Evolutionary conservation across 2,329 filamentous ascomycete species (phyloP), one percentile per base, ranked within the genome.

Genomic region (Hypoxylon sp.): DNA sequence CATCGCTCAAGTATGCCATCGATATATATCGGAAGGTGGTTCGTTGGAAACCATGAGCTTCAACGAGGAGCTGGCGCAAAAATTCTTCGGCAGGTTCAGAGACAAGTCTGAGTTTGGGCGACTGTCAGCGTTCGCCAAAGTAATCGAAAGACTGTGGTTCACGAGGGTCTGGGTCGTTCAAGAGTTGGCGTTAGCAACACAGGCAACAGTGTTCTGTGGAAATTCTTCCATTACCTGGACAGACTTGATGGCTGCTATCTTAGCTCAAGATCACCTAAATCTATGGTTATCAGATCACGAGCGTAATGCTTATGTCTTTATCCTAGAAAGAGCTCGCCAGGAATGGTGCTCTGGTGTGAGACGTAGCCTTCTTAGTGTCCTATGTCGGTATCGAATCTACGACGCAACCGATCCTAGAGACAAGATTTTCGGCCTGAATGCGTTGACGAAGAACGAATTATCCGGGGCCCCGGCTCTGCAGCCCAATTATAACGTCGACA

Each of bases 151-250:
- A 7, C 20, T 50, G 2, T 63, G 59, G 57, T 63, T 62, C 12
- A 56, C 49, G 3, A 53, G 61, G 13, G 46, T 61, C 9, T 63
- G 59, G 59, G 57, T 63, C 8, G 57, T 63, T 7, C 61, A 63
- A 27, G 61, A 62, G 36, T 48, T 63, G n/a, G 51, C 59, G 9
- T 16, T 62, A n/a, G 58, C 61, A 2, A 46, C 47, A 16, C 25
- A 44, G n/a, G 57, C 59, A 9, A 60, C 38, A 0, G 51, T 62
- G 2, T 45, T 52, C 21, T 63, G 52, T 15, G 61, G 60, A 7
- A 36, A 49, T 5, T 40, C 26, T 2, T 44, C 25, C 4, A 63
- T 63, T 8, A 35, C 41, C 30, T 55, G 51, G 44, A 15, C 9
- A 11, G 53, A 55, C 12, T 46, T 63, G 11, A 35, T 48, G 17